Base-by-base conservation (phyloP, 129 eudicot species). In the Tagetes erecta region DNA sequence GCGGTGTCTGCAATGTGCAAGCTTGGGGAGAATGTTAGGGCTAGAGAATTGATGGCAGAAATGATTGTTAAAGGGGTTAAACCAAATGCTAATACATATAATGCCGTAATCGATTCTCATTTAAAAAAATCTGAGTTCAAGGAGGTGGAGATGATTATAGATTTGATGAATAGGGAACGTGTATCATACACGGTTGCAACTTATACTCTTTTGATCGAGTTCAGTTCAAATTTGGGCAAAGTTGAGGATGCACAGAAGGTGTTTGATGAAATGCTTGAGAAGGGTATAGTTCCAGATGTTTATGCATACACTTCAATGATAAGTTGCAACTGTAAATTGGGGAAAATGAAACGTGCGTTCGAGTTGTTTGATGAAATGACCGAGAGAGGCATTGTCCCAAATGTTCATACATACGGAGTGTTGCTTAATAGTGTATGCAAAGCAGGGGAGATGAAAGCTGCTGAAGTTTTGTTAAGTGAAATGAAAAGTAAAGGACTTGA, bases 401-500 rank as follows among this genome's bases (percentile, higher is more conserved):
- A 73, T 78, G 67, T 50, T 45, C 91, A 86, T 37, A 88, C 95
- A 14, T 93, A 90, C 6, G 92, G 89, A 9, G 86, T 89, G 36
- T 57, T 93, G 76, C 66, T 90, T 6, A 77, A 87, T 50, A 91
- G 97, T 49, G 68, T 93, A 59, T 88, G 97, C 84, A 87, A 84
- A 76, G 81, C 72, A 5, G 97, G 96, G 50, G 77, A 86, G 76
- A 83, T 86, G 95, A 92, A 88, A 52, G 96, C 92, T 31, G 92
- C 90, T 0, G 85, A 93, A 63, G 81, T 81, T 70, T 80, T 93
- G 75, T 73, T 90, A 35, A 36, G 51, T 31, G 96, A 89, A 59
- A 92, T 92, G 98, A 87, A 87, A 76, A 81, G 76, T 9, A 84
- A 84, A 78, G 96, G 96, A 59, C 67, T 86, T 34, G 92, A 84